Evolutionary conservation across 345 rosid genomes (phyloP), one percentile per base, ranked within the genome.

Genomic region (Euphorbia lathyris): DNA sequence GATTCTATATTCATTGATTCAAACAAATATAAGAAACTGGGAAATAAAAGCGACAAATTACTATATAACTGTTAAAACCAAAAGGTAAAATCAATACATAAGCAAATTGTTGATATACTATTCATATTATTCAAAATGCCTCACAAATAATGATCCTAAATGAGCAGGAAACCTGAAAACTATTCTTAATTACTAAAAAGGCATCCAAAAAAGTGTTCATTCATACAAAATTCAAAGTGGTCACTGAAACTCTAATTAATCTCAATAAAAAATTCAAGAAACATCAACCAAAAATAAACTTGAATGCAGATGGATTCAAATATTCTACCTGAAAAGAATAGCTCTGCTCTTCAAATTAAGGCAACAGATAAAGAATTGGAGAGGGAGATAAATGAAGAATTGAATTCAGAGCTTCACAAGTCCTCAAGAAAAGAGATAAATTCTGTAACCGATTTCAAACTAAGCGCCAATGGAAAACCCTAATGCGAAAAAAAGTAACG

Each of bases 401-500:
- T 14, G 3, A 19, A 9, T 59, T 17, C n/a, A 61, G 7, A 61
- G 43, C 8, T 32, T 10, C 16, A 20, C 19, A 23, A 13, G 4
- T 34, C 6, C 11, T 7, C 11, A 16, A 63, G 48, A 26, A 11
- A 43, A 20, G 29, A 23, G 6, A 20, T 42, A 2, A 42, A 42
- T 63, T 11, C n/a, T 13, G 13, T 10, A 43, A 43, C 34, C 17
- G 20, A 63, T 7, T 36, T 23, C 9, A 10, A 36, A 61, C 14
- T 17, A 25, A 40, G 32, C 34, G 34, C 52, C 66, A 63, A 42
- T 23, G 32, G 7, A n/a, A 34, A 63, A 63, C 66, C 66, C 66
- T 63, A 42, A 63, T 5, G 36, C 2, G 5, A 5, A 32, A 32
- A 32, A 32, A 32, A 32, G 5, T 2, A 32, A 5, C 2, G 36